Evolutionary conservation across 2,329 filamentous ascomycete genomes (phyloP).

Genomic region (Hypocrella siamensis): DNA sequence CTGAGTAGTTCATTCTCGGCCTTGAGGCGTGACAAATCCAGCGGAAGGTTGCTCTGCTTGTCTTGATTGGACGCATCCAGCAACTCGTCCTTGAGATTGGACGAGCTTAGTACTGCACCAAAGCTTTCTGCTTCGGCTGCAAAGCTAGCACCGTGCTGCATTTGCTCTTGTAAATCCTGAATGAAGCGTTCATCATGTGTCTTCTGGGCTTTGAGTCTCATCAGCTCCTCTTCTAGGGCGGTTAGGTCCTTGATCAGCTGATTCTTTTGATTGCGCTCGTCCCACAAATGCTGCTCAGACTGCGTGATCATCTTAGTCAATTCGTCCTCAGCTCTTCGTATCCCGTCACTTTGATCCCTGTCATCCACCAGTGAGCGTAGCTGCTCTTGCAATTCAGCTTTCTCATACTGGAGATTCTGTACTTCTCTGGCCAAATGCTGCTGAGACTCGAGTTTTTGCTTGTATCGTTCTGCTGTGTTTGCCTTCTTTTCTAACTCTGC

Average conservation of each 20-base stretch:
- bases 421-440: constrained; percentile 40
- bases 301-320: constrained; percentile 24
- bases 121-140: constrained; percentile 8
- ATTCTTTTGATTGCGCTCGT: constrained; percentile 28
- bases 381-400: constrained; percentile 35
- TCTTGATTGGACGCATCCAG: constrained; percentile 28
- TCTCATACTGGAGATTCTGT: constrained; percentile 36
- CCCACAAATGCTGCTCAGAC: constrained; percentile 25
- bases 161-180: constrained; percentile 43
- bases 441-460: constrained; percentile 44
- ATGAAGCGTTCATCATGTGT: constrained; percentile 37
- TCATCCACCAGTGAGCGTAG: constrained; percentile 21
- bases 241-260: constrained; percentile 28
- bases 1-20: constrained; percentile 45
- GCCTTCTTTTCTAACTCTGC: constrained; percentile 45
- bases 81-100: constrained; percentile 45
- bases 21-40: constrained; percentile 42
- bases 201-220: constrained; percentile 29
- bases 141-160: constrained; percentile 21
- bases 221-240: constrained; percentile 29
- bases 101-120: constrained; percentile 8
- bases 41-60: constrained; percentile 22
- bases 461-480: constrained; percentile 45
- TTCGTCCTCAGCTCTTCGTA: constrained; percentile 21
- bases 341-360: constrained; percentile 16